A percentile compares a stretch with the other conserved stretches of the same genome.
These are phyloP conservation scores for Trypanosoma congolense DNA, from an alignment of 208 protist species.

Conservation along the genomic window DNA sequence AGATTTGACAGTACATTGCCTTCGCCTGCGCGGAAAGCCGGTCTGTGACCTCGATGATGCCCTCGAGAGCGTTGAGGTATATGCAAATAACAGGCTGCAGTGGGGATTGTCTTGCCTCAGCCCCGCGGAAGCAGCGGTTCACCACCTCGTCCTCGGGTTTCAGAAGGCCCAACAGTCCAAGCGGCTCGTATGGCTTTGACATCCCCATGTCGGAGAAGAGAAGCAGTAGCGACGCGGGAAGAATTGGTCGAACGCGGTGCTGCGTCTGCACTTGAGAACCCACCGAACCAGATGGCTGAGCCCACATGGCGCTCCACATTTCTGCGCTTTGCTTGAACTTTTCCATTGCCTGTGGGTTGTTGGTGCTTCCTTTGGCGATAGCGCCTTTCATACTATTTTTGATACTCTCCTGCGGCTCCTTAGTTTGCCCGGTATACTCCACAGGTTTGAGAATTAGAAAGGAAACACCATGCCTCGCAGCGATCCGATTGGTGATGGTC, in stretches of 20 bases:
- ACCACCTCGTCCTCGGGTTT: background rate
- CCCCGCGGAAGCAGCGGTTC: background rate
- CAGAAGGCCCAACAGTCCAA: conserved; percentile 9
- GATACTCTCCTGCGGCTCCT: background rate
- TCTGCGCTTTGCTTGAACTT: background rate
- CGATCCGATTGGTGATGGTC: background rate
- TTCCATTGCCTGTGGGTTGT: background rate
- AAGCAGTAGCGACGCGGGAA: conserved; percentile 4
- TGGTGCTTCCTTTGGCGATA: background rate
- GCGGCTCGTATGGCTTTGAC: background rate
- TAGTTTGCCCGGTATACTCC: background rate
- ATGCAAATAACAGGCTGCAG: conserved; percentile 13
- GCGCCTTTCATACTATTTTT: background rate
- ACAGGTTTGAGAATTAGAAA: conserved; percentile 6
- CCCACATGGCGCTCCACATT: conserved; percentile 3
- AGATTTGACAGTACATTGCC: background rate
- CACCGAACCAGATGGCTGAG: background rate
- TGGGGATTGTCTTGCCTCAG: background rate
- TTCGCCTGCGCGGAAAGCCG: background rate
- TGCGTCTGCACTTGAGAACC: background rate
- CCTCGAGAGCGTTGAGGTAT: conserved; percentile 16
- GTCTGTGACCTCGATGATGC: conserved; percentile 13
- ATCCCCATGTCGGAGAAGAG: conserved; percentile 15
- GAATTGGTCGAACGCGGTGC: background rate
- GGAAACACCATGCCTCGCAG: conserved; percentile 2